phyloP scores from a whole-genome alignment of 257 asterid genomes.

The Forsythia suspensa region DNA sequence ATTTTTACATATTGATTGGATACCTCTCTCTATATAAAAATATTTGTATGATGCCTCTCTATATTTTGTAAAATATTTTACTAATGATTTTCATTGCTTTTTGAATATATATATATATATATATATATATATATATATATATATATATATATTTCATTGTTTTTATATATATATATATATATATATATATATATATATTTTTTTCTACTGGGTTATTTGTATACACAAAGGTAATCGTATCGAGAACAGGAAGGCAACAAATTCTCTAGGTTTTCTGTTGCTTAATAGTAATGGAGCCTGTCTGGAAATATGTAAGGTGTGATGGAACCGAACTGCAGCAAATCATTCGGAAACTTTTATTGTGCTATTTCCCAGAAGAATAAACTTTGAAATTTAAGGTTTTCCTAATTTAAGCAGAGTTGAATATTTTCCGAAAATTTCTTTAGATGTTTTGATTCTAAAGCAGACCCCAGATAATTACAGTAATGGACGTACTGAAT shows the following conservation, averaged over 20 bases:
- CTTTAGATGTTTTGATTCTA: not conserved
- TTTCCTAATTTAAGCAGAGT: not conserved
- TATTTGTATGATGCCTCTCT: too few relatives aligned
- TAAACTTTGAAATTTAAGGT: not conserved
- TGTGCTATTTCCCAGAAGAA: not conserved
- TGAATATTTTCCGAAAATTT: too few relatives aligned
- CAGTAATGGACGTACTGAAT: not conserved
- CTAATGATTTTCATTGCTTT: too few relatives aligned
- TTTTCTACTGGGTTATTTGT: not conserved
- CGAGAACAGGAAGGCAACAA: not conserved
- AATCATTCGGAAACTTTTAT: not conserved
- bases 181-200: too few relatives aligned
- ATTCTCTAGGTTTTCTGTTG: not conserved
- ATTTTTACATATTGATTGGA: too few relatives aligned
- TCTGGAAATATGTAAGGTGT: not conserved
- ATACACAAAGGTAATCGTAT: not conserved
- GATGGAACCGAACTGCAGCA: not conserved
- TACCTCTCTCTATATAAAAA: too few relatives aligned
- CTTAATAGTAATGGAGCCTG: not conserved
- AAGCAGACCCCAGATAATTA: not conserved
- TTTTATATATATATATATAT: too few relatives aligned
- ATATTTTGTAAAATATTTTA: too few relatives aligned
- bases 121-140: too few relatives aligned
- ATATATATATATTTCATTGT: too few relatives aligned
- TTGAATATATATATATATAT: too few relatives aligned